phyloP scores from a whole-genome alignment of 805 yeast species.

The Sugiyamaella marilandica region DNA sequence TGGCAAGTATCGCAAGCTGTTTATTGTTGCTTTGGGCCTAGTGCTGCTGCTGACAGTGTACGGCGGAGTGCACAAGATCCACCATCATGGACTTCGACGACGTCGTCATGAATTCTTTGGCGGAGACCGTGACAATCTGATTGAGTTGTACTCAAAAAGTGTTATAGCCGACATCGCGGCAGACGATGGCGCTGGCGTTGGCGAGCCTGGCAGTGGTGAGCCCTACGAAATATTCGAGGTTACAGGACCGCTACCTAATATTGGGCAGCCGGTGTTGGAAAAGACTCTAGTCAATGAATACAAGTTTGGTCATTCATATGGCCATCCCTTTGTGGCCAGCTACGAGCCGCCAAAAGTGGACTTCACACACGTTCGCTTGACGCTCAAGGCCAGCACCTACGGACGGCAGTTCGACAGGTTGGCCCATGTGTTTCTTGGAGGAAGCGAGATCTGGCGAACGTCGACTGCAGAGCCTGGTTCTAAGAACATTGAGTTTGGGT shows the following conservation, averaged over 20 bases:
- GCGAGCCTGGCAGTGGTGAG: neutral
- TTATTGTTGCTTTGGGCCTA: neutral
- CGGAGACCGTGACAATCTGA: neutral
- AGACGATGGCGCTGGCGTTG: neutral
- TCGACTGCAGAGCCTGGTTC: conserved; percentile 71
- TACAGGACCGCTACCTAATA: neutral
- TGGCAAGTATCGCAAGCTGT: neutral
- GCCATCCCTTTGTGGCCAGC: conserved; percentile 27
- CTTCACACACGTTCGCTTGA: conserved; percentile 36
- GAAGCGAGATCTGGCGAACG: conserved; percentile 73
- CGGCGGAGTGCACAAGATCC: neutral
- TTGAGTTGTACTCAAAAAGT: neutral
- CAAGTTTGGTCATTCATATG: conserved; percentile 34
- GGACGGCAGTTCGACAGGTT: conserved; percentile 39
- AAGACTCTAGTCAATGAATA: conserved; percentile 20
- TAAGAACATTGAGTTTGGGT: conserved; percentile 35
- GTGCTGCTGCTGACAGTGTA: neutral
- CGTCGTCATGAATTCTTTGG: neutral
- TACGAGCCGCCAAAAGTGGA: conserved; percentile 31
- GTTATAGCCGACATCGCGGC: neutral
- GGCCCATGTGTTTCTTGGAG: conserved; percentile 38
- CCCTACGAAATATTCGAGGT: neutral
- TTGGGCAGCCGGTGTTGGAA: conserved; percentile 2
- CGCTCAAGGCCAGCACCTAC: conserved; percentile 28
- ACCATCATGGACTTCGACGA: neutral